A percentile compares a stretch with the other conserved stretches of the same genome.
Conservation (phyloP, 768 basidiomycete genomes). For the Kwoniella sp. region DNA sequence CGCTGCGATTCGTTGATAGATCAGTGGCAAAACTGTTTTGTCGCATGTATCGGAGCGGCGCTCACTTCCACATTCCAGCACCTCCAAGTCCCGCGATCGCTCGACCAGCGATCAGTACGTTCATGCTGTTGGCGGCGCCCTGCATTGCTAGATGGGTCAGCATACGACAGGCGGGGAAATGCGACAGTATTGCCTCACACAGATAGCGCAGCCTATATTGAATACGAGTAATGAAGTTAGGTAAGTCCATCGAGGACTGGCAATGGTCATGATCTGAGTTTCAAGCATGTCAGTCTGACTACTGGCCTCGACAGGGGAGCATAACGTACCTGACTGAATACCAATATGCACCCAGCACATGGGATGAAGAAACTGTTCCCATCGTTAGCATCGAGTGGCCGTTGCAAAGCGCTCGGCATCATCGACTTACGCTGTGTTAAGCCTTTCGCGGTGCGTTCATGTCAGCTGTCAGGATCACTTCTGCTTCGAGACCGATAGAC, state of each 20-base stretch:
- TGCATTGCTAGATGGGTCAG: not conserved
- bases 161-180: not conserved
- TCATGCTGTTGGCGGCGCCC: constrained; percentile 27
- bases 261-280: constrained; percentile 35
- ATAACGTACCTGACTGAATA: constrained; percentile 28
- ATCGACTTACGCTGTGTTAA: too few species aligned
- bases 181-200: constrained; percentile 23
- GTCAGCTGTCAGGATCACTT: too few species aligned
- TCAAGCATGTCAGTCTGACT: not conserved
- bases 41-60: not conserved
- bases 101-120: constrained; percentile 39
- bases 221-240: constrained; percentile 28
- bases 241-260: constrained; percentile 29
- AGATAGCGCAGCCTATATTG: constrained; percentile 32
- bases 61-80: constrained; percentile 36
- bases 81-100: constrained; percentile 38
- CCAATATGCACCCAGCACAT: constrained; percentile 32
- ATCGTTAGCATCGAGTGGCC: too few species aligned
- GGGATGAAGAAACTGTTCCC: constrained; percentile 37
- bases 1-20: constrained; percentile 8
- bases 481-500: too few species aligned
- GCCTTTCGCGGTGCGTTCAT: too few species aligned
- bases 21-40: too few species aligned
- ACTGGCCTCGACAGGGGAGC: too few species aligned
- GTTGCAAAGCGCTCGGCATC: too few species aligned